Conservation (phyloP, 2,329 filamentous ascomycete species). For the Talaromyces funiculosus region DNA sequence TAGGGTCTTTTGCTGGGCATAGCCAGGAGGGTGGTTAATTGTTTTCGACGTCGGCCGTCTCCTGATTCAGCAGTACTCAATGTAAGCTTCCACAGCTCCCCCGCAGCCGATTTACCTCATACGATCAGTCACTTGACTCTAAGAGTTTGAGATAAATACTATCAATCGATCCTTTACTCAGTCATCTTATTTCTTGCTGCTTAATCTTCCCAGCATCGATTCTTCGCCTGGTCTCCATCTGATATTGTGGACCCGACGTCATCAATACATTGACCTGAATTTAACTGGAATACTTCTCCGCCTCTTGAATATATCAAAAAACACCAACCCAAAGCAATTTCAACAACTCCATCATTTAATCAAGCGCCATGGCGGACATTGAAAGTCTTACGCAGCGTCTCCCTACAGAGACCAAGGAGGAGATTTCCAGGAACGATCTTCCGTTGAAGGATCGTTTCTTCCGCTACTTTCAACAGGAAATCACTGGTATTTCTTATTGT, state of each 20-base stretch:
- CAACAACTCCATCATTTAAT: not conserved
- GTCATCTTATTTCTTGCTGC: not conserved
- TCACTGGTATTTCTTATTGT: conserved; percentile 52
- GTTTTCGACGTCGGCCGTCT: not conserved
- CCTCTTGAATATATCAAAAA: not conserved
- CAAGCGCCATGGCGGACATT: conserved; percentile 27
- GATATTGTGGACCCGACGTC: conserved; percentile 12
- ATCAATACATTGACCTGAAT: conserved; percentile 14
- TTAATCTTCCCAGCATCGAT: no score
- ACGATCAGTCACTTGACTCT: conserved; percentile 1
- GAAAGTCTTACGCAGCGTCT: conserved; percentile 24
- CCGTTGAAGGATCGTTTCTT: conserved; percentile 73
- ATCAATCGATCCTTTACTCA: not conserved
- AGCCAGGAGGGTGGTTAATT: not conserved
- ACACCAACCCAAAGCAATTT: not conserved
- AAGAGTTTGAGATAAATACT: not conserved
- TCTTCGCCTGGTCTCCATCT: not conserved
- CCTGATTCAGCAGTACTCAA: not conserved
- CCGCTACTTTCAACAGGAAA: conserved; percentile 71
- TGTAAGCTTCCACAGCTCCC: not conserved
- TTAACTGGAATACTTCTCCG: not conserved
- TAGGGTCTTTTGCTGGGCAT: no score
- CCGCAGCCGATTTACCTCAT: not conserved
- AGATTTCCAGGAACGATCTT: conserved; percentile 31
- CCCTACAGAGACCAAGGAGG: conserved; percentile 30